Evolutionary conservation across 352 stramenopile species (phyloP).

Genomic region (Peronosclerospora sorghi): DNA sequence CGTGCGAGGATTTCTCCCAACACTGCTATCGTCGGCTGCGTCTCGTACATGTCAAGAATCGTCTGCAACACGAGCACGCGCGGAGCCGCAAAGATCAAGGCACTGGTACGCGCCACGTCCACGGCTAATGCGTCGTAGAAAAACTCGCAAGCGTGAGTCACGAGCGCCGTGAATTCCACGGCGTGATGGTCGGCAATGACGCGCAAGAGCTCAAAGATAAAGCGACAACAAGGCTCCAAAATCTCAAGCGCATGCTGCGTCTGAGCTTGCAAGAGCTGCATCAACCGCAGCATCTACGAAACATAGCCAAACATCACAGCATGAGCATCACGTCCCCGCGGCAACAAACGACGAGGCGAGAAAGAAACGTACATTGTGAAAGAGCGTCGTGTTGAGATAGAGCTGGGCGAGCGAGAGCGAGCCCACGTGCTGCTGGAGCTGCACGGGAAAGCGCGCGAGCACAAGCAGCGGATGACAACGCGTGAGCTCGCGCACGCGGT

Average conservation of each 20-base stretch:
- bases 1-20: conserved; percentile 34
- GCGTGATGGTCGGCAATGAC: conserved; percentile 54
- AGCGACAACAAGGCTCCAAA: conserved; percentile 29
- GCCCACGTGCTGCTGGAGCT: conserved; percentile 40
- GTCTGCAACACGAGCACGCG: conserved; percentile 26
- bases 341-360: background rate
- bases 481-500: conserved; percentile 47
- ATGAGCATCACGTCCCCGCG: background rate
- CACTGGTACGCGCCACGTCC: conserved; percentile 22
- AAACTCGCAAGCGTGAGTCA: conserved; percentile 35
- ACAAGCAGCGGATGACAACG: conserved; percentile 46
- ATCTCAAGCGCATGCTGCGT: conserved; percentile 22
- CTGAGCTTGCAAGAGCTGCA: conserved; percentile 44
- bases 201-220: conserved; percentile 58
- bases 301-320: background rate
- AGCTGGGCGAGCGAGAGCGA: conserved; percentile 54
- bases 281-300: conserved; percentile 40
- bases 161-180: conserved; percentile 52
- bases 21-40: conserved; percentile 27
- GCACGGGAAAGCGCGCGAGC: conserved; percentile 34
- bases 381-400: conserved; percentile 49
- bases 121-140: conserved; percentile 34
- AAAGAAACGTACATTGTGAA: conserved; percentile 38
- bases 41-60: conserved; percentile 43
- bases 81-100: conserved; percentile 30